These are phyloP conservation scores for Microbotryomycetes sp. DNA, from an alignment of 1,284 basidiomycete genomes.

Conservation along the genomic window DNA sequence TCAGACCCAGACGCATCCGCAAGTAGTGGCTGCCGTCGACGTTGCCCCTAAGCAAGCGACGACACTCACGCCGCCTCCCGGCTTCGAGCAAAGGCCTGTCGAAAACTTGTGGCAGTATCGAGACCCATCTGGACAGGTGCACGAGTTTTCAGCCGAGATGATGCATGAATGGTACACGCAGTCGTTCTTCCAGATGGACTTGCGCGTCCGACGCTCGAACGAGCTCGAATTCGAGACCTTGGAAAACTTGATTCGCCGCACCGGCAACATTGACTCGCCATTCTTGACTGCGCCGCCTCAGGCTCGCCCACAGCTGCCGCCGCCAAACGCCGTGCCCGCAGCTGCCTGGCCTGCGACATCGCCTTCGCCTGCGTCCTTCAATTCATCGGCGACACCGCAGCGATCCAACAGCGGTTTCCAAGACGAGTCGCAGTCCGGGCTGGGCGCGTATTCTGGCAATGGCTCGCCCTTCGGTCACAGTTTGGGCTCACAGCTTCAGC, in stretches of 20 bases:
- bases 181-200: conserved; percentile 64
- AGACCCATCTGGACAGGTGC: conserved; percentile 32
- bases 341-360: conserved; percentile 3
- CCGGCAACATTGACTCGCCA: conserved; percentile 38
- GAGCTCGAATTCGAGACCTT: conserved; percentile 42
- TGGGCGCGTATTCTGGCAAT: background rate
- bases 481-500: conserved; percentile 2
- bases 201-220: conserved; percentile 35
- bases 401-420: background rate
- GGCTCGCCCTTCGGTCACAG: background rate
- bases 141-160: conserved; percentile 72
- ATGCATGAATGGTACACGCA: conserved; percentile 97
- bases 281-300: conserved; percentile 36
- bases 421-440: background rate
- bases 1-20: background rate
- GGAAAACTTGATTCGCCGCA: conserved; percentile 38
- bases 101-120: conserved; percentile 33
- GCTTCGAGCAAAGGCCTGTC: conserved; percentile 17
- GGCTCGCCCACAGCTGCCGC: background rate
- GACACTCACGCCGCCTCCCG: conserved; percentile 16
- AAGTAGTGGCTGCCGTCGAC: background rate
- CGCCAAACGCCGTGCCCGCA: background rate
- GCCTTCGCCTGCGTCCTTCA: background rate
- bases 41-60: background rate
- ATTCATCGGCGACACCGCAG: conserved; percentile 11